Evolutionary conservation across 805 yeast species (phyloP), one percentile per base, ranked within the genome.

Genomic region (Candida yuanshanica): DNA sequence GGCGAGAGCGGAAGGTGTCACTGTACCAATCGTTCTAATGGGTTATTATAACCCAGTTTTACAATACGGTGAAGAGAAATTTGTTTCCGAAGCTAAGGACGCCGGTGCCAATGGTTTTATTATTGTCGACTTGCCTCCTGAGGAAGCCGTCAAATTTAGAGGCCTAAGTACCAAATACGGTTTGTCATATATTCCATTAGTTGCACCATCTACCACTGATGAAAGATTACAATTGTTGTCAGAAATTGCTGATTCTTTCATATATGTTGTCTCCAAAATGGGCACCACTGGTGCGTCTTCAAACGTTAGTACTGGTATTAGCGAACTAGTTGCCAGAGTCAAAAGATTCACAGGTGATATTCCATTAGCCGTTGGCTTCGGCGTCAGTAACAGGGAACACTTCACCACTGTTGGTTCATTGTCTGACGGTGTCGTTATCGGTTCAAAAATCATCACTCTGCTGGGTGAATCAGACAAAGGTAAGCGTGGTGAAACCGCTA

Each of bases 61-160:
- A 60, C 81, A 75, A 50, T 91, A 83, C 60, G 99, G 97, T 40
- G 99, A 93, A 66, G 82, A 82, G 54, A 72, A 79, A 62, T 72
- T 93, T 68, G 78, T 89, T 47, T 67, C 71, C 47, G 95, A 83
- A 48, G 75, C 95, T n/a, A 79, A 81, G 39, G 72, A 68, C 20
- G 96, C 90, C 1, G 99, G 99, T 49, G 99, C 89, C 37, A 89
- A 87, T 58, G 99, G 98, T 20, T 93, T 82, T 64, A 82, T 93
- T 55, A 79, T 93, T 38, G 97, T 91, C 33, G 99, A 93, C 63
- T 70, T 93, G 54, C 99, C 99, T 38, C 99, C 99, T 22, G 97
- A 93, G 72, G 98, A 90, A 65, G 98, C 99, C 16, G 72, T 85
- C 50, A 79, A 83, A 50, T 84, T 91, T 63, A 79, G 99, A 70